Evolutionary conservation across 2,329 filamentous ascomycete species (phyloP).

Genomic region (Microdochium paspali): DNA sequence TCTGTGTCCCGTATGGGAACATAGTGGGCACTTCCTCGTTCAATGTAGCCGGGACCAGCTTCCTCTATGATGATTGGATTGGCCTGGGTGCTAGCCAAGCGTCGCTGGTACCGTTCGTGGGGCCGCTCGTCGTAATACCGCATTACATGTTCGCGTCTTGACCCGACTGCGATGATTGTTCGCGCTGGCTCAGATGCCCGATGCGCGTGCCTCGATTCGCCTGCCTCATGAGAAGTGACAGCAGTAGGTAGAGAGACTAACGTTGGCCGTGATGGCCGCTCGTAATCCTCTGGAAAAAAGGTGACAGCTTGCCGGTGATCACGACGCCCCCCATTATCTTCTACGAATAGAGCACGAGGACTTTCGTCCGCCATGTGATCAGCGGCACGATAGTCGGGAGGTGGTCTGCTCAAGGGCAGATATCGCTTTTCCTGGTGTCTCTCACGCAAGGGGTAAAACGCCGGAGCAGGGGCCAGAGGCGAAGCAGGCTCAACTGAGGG

Average conservation of each 20-base stretch:
- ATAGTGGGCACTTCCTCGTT: slow-evolving; percentile 10
- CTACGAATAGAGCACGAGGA: neutral
- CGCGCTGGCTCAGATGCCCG: neutral
- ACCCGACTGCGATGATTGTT: neutral
- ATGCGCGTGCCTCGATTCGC: neutral
- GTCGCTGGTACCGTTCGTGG: slow-evolving; percentile 6
- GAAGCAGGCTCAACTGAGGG: slow-evolving; percentile 21
- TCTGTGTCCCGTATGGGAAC: slow-evolving; percentile 6
- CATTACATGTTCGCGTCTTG: neutral
- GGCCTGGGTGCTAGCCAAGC: slow-evolving; percentile 11
- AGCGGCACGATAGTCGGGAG: neutral
- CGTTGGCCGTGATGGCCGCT: neutral
- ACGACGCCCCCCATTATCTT: neutral
- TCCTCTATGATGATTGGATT: slow-evolving; percentile 13
- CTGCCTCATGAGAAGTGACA: neutral
- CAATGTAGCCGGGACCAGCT: slow-evolving; percentile 8
- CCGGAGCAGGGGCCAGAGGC: slow-evolving; percentile 7
- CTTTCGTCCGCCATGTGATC: neutral
- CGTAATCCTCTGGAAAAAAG: neutral
- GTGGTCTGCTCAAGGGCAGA: neutral
- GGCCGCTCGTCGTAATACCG: neutral
- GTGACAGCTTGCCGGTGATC: neutral
- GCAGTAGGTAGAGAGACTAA: neutral
- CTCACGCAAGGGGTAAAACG: neutral
- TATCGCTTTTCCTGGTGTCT: neutral